Base-by-base conservation (phyloP, 495 filamentous ascomycete species). In the Aspergillus kassunensis region DNA sequence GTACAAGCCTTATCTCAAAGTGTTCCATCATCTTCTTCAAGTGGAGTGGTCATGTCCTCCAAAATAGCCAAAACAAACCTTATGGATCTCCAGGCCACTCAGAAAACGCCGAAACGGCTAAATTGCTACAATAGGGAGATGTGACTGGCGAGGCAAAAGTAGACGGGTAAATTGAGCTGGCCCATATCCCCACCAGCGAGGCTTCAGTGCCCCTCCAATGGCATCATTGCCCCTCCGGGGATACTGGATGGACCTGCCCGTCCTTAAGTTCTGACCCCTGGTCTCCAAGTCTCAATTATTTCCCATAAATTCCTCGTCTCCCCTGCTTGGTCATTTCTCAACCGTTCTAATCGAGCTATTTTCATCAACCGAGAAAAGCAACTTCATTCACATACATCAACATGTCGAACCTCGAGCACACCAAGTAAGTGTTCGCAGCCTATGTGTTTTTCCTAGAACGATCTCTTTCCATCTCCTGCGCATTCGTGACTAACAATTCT, bases 401-500 rank as follows among this genome's bases (percentile, higher is more conserved):
- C 51, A 76, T 76, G 71, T 66, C 71, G 9, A 65, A 59, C 62
- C 55, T 57, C 25, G 50, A 72, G 44, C 56, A 73, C 62, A 75
- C 71, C 43, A 64, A 75, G 69, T 75, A 67, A 58, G 70, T 55
- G 29, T 45, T 29, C 33, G 11, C 29, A 30, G 23, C 23, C 41
- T 49, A 45, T 27, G n/a, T 52, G 31, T 46, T 24, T 18, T n/a
- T n/a, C n/a, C n/a, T n/a, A n/a, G n/a, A n/a, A n/a, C n/a, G n/a
- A n/a, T n/a, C n/a, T n/a, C n/a, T n/a, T n/a, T n/a, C n/a, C n/a
- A n/a, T n/a, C n/a, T n/a, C 25, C 24, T 27, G 24, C 24, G 24
- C 24, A 4, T 27, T 9, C 24, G 9, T 29, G 6, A 44, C 4
- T 23, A 13, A 12, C 40, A 16, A 49, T 30, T 19, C 20, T n/a